Conservation (phyloP, 306 rosid genomes). For the Dryas drummondii region DNA sequence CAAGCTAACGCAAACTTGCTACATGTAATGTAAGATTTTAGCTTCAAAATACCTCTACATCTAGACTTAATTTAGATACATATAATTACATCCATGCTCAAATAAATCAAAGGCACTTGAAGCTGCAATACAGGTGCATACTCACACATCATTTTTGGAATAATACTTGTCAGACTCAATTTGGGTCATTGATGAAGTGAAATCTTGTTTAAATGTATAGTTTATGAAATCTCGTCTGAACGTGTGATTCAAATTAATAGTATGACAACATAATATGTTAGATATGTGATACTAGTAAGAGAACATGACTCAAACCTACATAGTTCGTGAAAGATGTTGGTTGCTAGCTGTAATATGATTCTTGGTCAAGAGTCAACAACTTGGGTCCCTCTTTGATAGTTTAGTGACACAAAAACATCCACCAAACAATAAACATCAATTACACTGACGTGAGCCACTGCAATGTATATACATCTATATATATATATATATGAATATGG, state of each 20-base stretch:
- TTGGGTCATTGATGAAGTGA: too few species aligned
- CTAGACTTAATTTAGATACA: neutral
- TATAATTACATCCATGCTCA: neutral
- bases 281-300: too few species aligned
- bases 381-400: neutral
- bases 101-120: neutral
- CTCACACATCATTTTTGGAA: too few species aligned
- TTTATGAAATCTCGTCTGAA: too few species aligned
- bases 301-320: too few species aligned
- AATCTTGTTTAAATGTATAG: too few species aligned
- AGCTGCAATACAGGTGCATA: neutral
- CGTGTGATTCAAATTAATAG: too few species aligned
- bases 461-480: neutral
- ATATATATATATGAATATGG: constrained; percentile 32
- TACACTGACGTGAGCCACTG: constrained; percentile 14
- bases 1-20: neutral
- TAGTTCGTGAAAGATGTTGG: too few species aligned
- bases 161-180: too few species aligned
- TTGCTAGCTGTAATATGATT: neutral
- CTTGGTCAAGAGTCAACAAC: constrained; percentile 9
- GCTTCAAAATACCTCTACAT: neutral
- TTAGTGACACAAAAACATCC: constrained; percentile 39
- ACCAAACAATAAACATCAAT: constrained; percentile 27
- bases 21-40: neutral
- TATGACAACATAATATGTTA: too few species aligned